Evolutionary conservation across 2,329 filamentous ascomycete species (phyloP).

Genomic region (Nigrospora oryzae): DNA sequence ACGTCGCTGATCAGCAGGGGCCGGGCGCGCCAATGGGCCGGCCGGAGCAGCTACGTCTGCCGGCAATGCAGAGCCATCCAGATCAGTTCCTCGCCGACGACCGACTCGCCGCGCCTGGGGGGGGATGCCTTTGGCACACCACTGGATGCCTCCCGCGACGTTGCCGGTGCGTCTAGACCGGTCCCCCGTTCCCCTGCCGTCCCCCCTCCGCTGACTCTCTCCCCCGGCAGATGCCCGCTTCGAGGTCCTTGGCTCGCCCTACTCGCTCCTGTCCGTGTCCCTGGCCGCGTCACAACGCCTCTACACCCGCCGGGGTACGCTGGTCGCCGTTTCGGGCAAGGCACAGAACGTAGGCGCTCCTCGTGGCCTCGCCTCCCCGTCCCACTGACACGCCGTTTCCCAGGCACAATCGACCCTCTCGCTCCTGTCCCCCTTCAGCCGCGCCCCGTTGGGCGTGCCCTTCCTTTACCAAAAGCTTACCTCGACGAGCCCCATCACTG

Average conservation of each 20-base stretch:
- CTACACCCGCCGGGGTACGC: constrained; percentile 83
- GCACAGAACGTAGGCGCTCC: constrained; percentile 65
- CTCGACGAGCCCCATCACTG: constrained; percentile 79
- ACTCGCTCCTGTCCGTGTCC: constrained; percentile 87
- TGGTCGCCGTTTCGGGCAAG: constrained; percentile 85
- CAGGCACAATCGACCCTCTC: constrained; percentile 85
- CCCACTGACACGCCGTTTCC: neutral
- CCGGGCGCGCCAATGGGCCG: constrained; percentile 11
- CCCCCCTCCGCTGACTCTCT: constrained; percentile 3
- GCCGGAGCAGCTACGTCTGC: constrained; percentile 31
- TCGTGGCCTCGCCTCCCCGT: too few species aligned
- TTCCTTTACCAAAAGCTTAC: constrained; percentile 92
- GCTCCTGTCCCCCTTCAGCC: constrained; percentile 72
- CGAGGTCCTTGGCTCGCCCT: constrained; percentile 84
- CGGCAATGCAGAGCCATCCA: constrained; percentile 52
- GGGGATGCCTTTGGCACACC: constrained; percentile 48
- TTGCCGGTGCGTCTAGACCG: constrained; percentile 34
- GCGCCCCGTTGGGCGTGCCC: constrained; percentile 75
- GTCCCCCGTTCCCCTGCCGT: neutral
- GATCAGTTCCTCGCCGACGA: constrained; percentile 53
- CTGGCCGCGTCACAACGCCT: constrained; percentile 90
- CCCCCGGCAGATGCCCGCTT: constrained; percentile 71
- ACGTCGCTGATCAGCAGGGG: constrained; percentile 15
- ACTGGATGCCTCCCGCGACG: constrained; percentile 34
- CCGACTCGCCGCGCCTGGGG: constrained; percentile 39